Conservation (phyloP, 2,329 filamentous ascomycete species). For the Pseudogymnoascus verrucosus region DNA sequence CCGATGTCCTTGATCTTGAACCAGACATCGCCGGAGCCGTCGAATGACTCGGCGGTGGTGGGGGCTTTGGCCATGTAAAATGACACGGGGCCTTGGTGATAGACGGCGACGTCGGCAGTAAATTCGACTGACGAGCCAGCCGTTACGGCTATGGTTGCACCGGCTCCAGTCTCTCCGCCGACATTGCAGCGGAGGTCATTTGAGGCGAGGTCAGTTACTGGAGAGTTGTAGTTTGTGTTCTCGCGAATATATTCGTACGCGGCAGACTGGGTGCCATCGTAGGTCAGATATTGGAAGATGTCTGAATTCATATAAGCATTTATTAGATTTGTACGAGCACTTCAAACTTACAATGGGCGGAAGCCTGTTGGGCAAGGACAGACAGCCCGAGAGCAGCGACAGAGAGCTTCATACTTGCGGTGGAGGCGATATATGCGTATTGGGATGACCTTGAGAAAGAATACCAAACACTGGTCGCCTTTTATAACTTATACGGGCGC, state of each 20-base stretch:
- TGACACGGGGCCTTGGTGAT: conserved; percentile 29
- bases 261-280: not conserved
- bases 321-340: not conserved
- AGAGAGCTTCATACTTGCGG: not conserved
- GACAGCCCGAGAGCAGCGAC: not conserved
- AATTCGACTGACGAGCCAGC: conserved; percentile 7
- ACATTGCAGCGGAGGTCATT: conserved; percentile 40
- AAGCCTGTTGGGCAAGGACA: not conserved
- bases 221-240: conserved; percentile 37
- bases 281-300: conserved; percentile 10
- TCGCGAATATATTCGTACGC: conserved; percentile 33
- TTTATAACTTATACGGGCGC: not conserved
- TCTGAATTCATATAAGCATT: not conserved
- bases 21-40: conserved; percentile 30
- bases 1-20: conserved; percentile 31
- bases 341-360: conserved; percentile 1
- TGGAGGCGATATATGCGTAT: not conserved
- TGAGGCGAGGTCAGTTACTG: conserved; percentile 37
- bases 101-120: conserved; percentile 20
- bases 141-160: not conserved
- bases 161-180: conserved; percentile 7
- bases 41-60: conserved; percentile 25
- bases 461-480: not conserved
- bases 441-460: not conserved
- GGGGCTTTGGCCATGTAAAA: conserved; percentile 32